Evolutionary conservation across 768 basidiomycete species (phyloP).

Genomic region (Suillus discolor): DNA sequence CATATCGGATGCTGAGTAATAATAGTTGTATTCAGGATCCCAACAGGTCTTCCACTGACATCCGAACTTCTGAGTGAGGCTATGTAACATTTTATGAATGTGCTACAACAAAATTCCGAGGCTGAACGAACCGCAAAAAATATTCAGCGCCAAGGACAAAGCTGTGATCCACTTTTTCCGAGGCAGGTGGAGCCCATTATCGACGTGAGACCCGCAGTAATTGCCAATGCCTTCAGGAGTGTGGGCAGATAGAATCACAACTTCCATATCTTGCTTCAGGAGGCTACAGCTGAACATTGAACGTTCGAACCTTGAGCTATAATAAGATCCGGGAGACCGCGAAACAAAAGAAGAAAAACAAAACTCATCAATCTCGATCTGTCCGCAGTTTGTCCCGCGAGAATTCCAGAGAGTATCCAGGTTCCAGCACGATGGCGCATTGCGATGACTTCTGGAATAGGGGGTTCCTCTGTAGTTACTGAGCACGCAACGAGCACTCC

Average conservation of each 20-base stretch:
- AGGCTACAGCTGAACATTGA: conserved; percentile 77
- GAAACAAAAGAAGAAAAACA: conserved; percentile 10
- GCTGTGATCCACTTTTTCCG: conserved; percentile 60
- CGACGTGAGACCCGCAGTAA: conserved; percentile 81
- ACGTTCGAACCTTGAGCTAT: conserved; percentile 52
- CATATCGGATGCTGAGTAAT: conserved; percentile 57
- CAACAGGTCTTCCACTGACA: conserved; percentile 9
- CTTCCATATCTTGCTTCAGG: conserved; percentile 93
- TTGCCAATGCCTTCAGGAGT: conserved; percentile 63
- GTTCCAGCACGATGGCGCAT: conserved; percentile 90
- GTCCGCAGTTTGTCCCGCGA: conserved; percentile 98
- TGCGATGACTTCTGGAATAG: conserved; percentile 89
- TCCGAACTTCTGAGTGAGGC: conserved; percentile 23
- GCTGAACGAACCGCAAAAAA: conserved; percentile 72
- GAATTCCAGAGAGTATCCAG: conserved; percentile 61
- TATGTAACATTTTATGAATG: conserved; percentile 30
- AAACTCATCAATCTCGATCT: conserved; percentile 83
- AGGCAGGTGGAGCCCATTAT: conserved; percentile 72
- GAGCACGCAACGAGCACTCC: conserved; percentile 71
- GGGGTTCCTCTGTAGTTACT: conserved; percentile 80
- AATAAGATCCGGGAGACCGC: neutral
- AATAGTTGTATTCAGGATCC: conserved; percentile 40
- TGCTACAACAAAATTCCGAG: conserved; percentile 49
- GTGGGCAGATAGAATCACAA: conserved; percentile 94
- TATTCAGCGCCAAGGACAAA: conserved; percentile 67